Percentiles rank a stretch among this genome's conserved stretches.
These are phyloP conservation scores for Butyriboletus loyo DNA, from an alignment of 768 basidiomycete species.

Conservation along the genomic window DNA sequence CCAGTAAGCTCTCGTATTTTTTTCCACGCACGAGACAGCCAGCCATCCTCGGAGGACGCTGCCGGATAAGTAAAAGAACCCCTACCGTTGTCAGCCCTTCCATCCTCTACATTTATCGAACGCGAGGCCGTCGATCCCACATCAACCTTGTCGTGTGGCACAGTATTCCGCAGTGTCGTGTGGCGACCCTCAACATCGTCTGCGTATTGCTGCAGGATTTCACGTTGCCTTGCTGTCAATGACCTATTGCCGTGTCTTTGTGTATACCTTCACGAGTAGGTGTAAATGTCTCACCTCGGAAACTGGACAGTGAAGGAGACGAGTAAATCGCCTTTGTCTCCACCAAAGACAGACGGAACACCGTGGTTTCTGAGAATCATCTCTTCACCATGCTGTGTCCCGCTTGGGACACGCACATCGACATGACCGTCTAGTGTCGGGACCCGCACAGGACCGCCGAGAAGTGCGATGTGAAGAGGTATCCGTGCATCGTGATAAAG, in stretches of 20 bases:
- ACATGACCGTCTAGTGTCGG: conserved; percentile 96
- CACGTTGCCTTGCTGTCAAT: conserved; percentile 77
- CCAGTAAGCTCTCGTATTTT: conserved; percentile 67
- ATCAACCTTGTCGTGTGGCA: conserved; percentile 18
- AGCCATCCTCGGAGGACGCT: conserved; percentile 53
- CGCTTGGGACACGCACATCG: conserved; percentile 86
- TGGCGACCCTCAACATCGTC: conserved; percentile 84
- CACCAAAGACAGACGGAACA: conserved; percentile 56
- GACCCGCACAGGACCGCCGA: conserved; percentile 91
- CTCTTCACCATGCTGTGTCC: conserved; percentile 96
- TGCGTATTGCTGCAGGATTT: conserved; percentile 85
- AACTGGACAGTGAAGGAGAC: conserved; percentile 85
- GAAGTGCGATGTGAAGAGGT: conserved; percentile 84
- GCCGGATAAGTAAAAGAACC: conserved; percentile 57
- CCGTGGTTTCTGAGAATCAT: conserved; percentile 92
- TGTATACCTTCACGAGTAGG: conserved; percentile 6
- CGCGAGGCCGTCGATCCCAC: conserved; percentile 13
- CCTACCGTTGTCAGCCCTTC: conserved; percentile 63
- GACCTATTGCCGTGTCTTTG: conserved; percentile 47
- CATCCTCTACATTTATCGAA: conserved; percentile 22
- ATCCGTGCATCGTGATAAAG: conserved; percentile 88
- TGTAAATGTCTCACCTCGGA: conserved; percentile 66
- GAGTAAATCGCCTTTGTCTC: conserved; percentile 78
- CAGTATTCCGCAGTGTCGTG: conserved; percentile 13
- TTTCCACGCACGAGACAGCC: conserved; percentile 69